Base-by-base conservation (phyloP, 2,329 filamentous ascomycete genomes). In the Stagonosporopsis rhizophila region DNA sequence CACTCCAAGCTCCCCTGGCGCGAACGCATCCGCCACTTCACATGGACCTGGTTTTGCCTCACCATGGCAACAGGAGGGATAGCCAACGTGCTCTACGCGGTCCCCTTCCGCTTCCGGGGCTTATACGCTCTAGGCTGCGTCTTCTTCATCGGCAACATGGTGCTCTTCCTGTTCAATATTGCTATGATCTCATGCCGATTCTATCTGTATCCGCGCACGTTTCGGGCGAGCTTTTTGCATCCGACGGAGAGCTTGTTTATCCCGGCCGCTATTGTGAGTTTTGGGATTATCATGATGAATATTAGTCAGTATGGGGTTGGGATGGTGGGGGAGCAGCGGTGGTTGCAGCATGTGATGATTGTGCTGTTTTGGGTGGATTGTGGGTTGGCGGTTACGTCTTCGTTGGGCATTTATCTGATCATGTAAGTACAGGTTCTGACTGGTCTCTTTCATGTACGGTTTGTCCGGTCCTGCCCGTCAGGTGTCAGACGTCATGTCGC, bases 21-120 rank as follows among this genome's bases (percentile, higher is more conserved):
- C 59, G 78, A 85, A 61, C 76, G 85, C n/a, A 81, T 87, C 40
- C 76, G 82, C 46, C 85, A 88, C 74, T 83, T 87, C 61, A 87
- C 86, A 1, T 94, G 90, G 90, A 92, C 89, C 0, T 94, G 87
- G 82, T 94, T 92, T 67, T 91, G 89, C 15, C 78, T 87, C 74
- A 87, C 84, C 1, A 88, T 86, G 84, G 83, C 84, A 1, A 86
- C 84, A 0, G 84, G 83, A 5, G 83, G 84, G 0, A 77, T 86
- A 56, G 84, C 85, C 5, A 87, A 87, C 72, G 84, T 86, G 6
- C 65, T 88, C 22, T 81, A 84, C 66, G 72, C 58, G 71, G 77
- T 79, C 3, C 78, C 76, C 8, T 78, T 76, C 52, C 74, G 74
- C 4, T 81, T 81, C 64, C 65, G 52, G 11, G 79, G 79, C 32